Evolutionary conservation across 1,284 basidiomycete genomes (phyloP).

Genomic region (Ustilago loliicola): DNA sequence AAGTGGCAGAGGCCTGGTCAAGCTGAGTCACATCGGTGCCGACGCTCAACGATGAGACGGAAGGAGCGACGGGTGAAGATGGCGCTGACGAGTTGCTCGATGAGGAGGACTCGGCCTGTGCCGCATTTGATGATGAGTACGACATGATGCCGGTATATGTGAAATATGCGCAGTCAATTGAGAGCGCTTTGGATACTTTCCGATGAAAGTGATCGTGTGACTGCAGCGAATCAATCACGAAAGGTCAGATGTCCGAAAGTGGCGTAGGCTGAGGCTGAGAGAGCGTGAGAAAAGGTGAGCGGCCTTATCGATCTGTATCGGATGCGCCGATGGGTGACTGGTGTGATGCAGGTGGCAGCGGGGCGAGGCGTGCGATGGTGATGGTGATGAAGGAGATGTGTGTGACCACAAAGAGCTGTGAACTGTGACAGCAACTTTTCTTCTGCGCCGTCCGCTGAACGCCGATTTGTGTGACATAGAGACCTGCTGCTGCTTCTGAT

Average conservation of each 20-base stretch:
- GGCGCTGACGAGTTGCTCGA: slow-evolving; percentile 38
- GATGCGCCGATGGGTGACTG: neutral
- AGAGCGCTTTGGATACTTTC: neutral
- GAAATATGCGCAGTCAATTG: neutral
- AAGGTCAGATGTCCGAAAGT: neutral
- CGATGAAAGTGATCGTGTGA: neutral
- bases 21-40: slow-evolving; percentile 39
- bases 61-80: slow-evolving; percentile 35
- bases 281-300: neutral
- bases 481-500: neutral
- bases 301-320: neutral
- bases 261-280: neutral
- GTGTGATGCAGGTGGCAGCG: neutral
- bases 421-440: neutral
- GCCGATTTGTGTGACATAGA: slow-evolving; percentile 8
- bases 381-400: neutral
- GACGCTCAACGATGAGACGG: slow-evolving; percentile 29
- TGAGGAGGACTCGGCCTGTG: slow-evolving; percentile 28
- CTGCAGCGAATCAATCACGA: neutral
- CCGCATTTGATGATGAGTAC: slow-evolving; percentile 6
- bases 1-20: slow-evolving; percentile 57
- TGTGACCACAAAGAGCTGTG: neutral
- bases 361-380: neutral
- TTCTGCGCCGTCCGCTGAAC: slow-evolving; percentile 7
- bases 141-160: slow-evolving; percentile 18